These are phyloP conservation scores for Aspergillus heteromorphus DNA, from an alignment of 495 filamentous ascomycete species.

Conservation along the genomic window DNA sequence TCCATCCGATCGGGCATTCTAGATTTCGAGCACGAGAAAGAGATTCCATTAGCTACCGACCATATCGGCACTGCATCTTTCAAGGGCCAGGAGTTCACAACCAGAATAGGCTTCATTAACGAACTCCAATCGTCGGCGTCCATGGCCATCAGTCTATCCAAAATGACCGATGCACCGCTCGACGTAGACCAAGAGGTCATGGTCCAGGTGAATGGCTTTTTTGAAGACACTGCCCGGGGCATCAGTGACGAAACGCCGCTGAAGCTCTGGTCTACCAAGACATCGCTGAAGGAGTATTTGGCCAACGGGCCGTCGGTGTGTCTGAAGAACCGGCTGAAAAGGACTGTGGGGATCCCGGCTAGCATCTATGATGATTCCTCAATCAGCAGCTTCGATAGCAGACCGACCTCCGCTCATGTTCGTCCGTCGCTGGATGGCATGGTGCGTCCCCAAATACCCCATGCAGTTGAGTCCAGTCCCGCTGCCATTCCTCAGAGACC, in stretches of 20 bases:
- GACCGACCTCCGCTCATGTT: slow-evolving; percentile 18
- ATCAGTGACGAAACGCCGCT: slow-evolving; percentile 38
- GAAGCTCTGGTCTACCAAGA: slow-evolving; percentile 49
- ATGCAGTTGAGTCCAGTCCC: slow-evolving; percentile 5
- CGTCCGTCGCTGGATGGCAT: not conserved
- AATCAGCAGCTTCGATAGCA: slow-evolving; percentile 31
- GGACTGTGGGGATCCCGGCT: slow-evolving; percentile 16
- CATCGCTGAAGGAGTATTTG: slow-evolving; percentile 45
- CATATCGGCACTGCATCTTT: slow-evolving; percentile 55
- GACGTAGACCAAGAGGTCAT: slow-evolving; percentile 47
- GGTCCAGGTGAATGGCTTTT: slow-evolving; percentile 58
- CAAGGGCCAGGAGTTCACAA: slow-evolving; percentile 42
- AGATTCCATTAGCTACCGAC: slow-evolving; percentile 52
- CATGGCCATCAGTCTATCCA: slow-evolving; percentile 36
- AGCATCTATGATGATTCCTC: slow-evolving; percentile 28
- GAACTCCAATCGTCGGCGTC: slow-evolving; percentile 42
- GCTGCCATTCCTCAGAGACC: slow-evolving; percentile 16
- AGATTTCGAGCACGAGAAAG: slow-evolving; percentile 49
- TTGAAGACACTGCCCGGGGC: slow-evolving; percentile 45
- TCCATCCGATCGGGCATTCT: slow-evolving; percentile 57
- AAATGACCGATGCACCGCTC: slow-evolving; percentile 36
- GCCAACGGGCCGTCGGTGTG: slow-evolving; percentile 24
- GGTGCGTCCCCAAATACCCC: slow-evolving; percentile 7
- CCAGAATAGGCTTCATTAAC: slow-evolving; percentile 43
- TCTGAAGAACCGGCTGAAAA: slow-evolving; percentile 25